Base-by-base conservation (phyloP, 768 basidiomycete species). In the Mycena latifolia region DNA sequence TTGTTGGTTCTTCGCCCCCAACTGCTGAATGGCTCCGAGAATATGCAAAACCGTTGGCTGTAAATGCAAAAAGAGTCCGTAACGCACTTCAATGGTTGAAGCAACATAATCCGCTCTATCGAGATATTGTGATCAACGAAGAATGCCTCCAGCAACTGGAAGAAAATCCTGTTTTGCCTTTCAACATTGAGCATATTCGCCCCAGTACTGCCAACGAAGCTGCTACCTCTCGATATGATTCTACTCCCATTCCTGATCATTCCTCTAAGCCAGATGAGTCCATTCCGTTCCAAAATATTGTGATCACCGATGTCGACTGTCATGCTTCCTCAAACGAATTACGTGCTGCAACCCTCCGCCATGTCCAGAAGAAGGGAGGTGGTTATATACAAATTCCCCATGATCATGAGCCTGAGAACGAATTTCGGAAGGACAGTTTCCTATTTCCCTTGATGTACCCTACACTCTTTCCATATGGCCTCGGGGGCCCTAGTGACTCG, bases 391-490 rank as follows among this genome's bases (percentile, higher is more conserved):
- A 72, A 28, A 55, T 74, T 46, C 63, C 63, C 6, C 75, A 74
- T 33, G 72, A 48, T 1, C 43, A 57, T 5, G 20, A 41, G 7
- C 63, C 72, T 10, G 69, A 66, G 8, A 70, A 73, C 67, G 74
- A 75, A 41, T 72, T 74, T 47, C 51, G 46, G 27, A 73, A 75
- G 41, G 61, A 60, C 10, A 27, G 48, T 6, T 10, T 31, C 10
- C 55, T 76, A 24, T 71, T 77, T n/a, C 72, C 73, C 9, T 63
- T 71, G 58, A 66, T 73, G 37, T 77, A 72, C 35, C 76, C 75
- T 7, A 69, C 73, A 0, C 37, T 77, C 7, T 75, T 67, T 52
- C 77, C 76, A 1, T 76, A 70, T 41, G 75, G 25, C 14, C 25
- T 48, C 5, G 46, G 46, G 12, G 46, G 37, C 3, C 37, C 37